Conservation (phyloP, 2,329 filamentous ascomycete species). For the Cordyceps pruinosa region DNA sequence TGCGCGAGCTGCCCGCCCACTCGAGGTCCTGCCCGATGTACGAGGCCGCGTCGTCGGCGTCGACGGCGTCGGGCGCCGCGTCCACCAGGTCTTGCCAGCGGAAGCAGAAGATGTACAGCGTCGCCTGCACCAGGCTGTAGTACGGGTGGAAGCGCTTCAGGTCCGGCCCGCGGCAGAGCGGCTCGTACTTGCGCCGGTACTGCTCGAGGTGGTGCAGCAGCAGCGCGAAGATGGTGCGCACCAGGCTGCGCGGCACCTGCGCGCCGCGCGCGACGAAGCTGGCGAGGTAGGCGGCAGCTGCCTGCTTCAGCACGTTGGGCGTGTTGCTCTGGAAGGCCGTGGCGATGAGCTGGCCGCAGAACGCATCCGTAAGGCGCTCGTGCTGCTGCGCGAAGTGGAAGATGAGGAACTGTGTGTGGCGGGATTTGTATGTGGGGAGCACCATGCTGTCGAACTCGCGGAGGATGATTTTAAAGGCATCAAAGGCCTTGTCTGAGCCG, state of each 20-base stretch:
- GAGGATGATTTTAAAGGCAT: constrained; percentile 71
- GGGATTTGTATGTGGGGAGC: constrained; percentile 81
- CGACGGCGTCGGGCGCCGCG: constrained; percentile 52
- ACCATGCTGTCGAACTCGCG: constrained; percentile 83
- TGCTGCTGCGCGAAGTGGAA: constrained; percentile 91
- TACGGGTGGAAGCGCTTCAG: constrained; percentile 76
- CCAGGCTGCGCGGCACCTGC: constrained; percentile 66
- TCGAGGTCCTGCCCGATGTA: constrained; percentile 65
- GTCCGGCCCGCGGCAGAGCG: constrained; percentile 74
- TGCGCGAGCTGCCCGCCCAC: constrained; percentile 70
- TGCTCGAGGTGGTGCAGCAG: constrained; percentile 71
- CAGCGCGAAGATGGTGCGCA: constrained; percentile 76
- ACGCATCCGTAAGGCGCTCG: constrained; percentile 70
- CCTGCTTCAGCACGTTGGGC: constrained; percentile 68
- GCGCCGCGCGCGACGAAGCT: constrained; percentile 90
- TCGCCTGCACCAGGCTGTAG: constrained; percentile 80
- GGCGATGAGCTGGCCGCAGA: constrained; percentile 63
- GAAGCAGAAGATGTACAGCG: constrained; percentile 96
- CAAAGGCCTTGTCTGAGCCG: constrained; percentile 60
- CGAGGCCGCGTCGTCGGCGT: constrained; percentile 53
- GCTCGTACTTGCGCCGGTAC: constrained; percentile 66
- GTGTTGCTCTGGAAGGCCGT: constrained; percentile 51
- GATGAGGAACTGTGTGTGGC: constrained; percentile 90
- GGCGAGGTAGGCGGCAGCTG: constrained; percentile 84
- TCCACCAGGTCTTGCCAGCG: constrained; percentile 85